Evolutionary conservation across 2,329 filamentous ascomycete genomes (phyloP).

Genomic region (Fusarium compactum): DNA sequence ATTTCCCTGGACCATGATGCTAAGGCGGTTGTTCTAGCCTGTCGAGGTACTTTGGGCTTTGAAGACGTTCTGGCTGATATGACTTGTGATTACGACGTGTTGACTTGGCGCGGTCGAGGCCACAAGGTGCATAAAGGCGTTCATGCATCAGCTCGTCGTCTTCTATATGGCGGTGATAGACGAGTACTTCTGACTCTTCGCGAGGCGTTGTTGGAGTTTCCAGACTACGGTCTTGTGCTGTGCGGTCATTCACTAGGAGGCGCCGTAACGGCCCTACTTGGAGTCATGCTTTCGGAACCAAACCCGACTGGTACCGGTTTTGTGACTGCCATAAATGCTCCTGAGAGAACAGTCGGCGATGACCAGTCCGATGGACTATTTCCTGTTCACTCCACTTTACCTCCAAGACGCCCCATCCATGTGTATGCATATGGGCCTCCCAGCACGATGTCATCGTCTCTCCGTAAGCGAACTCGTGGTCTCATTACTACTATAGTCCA

Average conservation of each 20-base stretch:
- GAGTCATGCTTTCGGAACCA: constrained; percentile 77
- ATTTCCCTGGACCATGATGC: constrained; percentile 78
- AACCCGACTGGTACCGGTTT: constrained; percentile 68
- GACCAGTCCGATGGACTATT: constrained; percentile 45
- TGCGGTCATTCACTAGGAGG: constrained; percentile 78
- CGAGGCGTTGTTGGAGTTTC: constrained; percentile 73
- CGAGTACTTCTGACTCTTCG: constrained; percentile 74
- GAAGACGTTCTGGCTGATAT: constrained; percentile 80
- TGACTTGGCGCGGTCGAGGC: constrained; percentile 70
- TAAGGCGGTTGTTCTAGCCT: constrained; percentile 78
- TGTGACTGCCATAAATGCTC: constrained; percentile 68
- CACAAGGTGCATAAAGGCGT: constrained; percentile 82
- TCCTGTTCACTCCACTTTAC: constrained; percentile 63
- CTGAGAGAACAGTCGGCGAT: constrained; percentile 56
- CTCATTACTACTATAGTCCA: constrained; percentile 81
- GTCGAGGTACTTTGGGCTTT: constrained; percentile 78
- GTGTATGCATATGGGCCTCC: constrained; percentile 84
- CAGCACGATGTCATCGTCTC: constrained; percentile 76
- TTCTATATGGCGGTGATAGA: constrained; percentile 75
- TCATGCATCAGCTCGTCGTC: constrained; percentile 75
- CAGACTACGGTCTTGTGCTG: constrained; percentile 76
- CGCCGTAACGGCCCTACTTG: constrained; percentile 76
- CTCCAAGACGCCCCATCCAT: constrained; percentile 77
- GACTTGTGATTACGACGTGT: constrained; percentile 78
- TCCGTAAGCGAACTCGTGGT: constrained; percentile 77